These are phyloP conservation scores for Salix koriyanagi DNA, from an alignment of 345 rosid genomes.

Conservation along the genomic window DNA sequence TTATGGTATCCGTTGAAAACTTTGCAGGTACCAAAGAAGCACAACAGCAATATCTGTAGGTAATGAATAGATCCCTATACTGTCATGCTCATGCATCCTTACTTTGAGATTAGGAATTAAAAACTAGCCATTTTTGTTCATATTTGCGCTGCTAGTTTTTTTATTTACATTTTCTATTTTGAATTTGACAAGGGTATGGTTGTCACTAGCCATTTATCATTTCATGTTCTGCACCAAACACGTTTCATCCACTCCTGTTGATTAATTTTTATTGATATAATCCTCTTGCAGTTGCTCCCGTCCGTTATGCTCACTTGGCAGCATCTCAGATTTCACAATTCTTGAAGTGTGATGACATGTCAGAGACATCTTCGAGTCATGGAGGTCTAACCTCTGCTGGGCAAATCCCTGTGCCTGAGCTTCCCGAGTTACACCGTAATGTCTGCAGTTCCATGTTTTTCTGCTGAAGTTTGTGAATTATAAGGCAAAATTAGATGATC, in stretches of 20 bases:
- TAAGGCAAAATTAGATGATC: background rate
- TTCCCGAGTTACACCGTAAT: constrained; percentile 20
- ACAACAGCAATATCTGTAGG: constrained; percentile 24
- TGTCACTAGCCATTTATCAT: background rate
- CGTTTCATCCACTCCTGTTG: background rate
- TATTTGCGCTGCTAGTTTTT: background rate
- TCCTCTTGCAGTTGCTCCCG: constrained; percentile 20
- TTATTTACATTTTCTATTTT: background rate
- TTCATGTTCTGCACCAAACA: background rate
- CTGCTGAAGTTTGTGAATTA: constrained; percentile 14
- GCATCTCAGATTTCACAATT: constrained; percentile 19
- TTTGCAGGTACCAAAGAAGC: constrained; percentile 28
- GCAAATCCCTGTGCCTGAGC: constrained; percentile 19
- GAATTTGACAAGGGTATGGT: background rate
- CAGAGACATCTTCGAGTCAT: constrained; percentile 25
- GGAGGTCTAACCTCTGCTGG: constrained; percentile 15
- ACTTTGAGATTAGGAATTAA: background rate
- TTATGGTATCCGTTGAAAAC: background rate
- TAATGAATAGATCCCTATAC: background rate
- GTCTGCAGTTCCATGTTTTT: constrained; percentile 36
- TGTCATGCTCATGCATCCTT: background rate
- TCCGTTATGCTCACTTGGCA: constrained; percentile 27
- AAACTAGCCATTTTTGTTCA: background rate
- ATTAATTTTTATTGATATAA: background rate
- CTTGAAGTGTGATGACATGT: constrained; percentile 29